Evolutionary conservation across 768 basidiomycete genomes (phyloP), one percentile per base, ranked within the genome.

Genomic region (Russula emetica): DNA sequence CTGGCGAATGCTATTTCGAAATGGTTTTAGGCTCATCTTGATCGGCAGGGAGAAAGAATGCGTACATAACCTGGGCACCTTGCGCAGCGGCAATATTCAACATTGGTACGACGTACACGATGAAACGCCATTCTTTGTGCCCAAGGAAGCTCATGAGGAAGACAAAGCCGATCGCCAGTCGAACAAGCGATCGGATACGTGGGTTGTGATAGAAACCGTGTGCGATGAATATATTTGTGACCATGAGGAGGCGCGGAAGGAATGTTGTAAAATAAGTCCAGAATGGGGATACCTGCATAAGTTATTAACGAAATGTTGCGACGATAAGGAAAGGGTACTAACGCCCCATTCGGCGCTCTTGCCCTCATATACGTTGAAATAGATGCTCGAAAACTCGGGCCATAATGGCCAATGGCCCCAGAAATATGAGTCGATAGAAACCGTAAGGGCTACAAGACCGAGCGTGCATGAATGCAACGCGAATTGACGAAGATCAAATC

Each of bases 61-160:
- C 88, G 67, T 74, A 95, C 90, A 94, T 72, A 73, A 79, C 82
- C 5, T 76, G 72, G 2, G 84, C 78, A 3, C 85, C 87, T 18
- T 85, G 74, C 0, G 94, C 87, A 2, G 90, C 93, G 2, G 87
- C 83, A 3, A 94, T 73, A 69, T 97, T 96, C 74, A 93, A 78
- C 2, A 84, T 71, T 0, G 95, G 94, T 0, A 98, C 83, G 20
- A 85, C 81, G 71, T 98, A 98, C 9, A 93, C 81, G 61, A 98
- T 78, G 74, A 99, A 99, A 8, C 97, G 83, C 97, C 97, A 99
- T 75, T 99, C 97, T 73, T 99, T 99, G 76, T 99, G 97, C 0
- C 83, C 87, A 1, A 98, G 78, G 34, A 72, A 77, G 71, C 93
- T 94, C 72, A 98, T 83, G 3, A 87, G 68, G 2, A 71, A 73